Evolutionary conservation across 176 grass and related monocot genomes (phyloP).

Genomic region (Musa beccarii): DNA sequence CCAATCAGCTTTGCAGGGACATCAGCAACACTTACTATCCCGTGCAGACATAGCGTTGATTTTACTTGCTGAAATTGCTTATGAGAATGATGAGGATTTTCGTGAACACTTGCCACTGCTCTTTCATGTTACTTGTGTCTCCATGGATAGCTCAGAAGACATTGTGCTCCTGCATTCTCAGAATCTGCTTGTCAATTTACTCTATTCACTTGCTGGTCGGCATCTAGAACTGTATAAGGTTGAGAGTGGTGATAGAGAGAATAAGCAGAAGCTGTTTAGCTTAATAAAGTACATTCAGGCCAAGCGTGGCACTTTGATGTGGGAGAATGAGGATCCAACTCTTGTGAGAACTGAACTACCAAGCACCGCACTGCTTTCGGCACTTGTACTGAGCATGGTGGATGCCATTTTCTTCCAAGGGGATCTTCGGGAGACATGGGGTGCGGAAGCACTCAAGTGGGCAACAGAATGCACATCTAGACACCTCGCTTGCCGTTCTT

Average conservation of each 20-base stretch:
- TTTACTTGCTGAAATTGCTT: conserved; percentile 95
- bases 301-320: conserved; percentile 96
- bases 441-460: conserved; percentile 93
- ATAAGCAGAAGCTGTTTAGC: conserved; percentile 92
- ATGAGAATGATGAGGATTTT: conserved; percentile 97
- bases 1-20: conserved; percentile 87
- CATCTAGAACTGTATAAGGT: conserved; percentile 95
- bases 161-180: conserved; percentile 98
- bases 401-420: conserved; percentile 98
- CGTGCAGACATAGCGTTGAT: conserved; percentile 96
- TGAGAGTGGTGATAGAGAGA: conserved; percentile 78
- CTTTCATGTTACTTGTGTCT: conserved; percentile 97
- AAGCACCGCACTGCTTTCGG: conserved; percentile 70
- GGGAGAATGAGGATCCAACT: conserved; percentile 95
- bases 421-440: conserved; percentile 95
- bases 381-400: conserved; percentile 95
- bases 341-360: conserved; percentile 64
- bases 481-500: conserved; percentile 80
- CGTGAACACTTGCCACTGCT: conserved; percentile 92
- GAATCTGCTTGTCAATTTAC: conserved; percentile 91
- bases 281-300: conserved; percentile 98
- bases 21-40: conserved; percentile 82
- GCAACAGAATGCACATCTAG: conserved; percentile 93
- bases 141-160: conserved; percentile 98
- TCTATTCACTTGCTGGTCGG: conserved; percentile 86